Evolutionary conservation across 1,139 yeast species (phyloP), one percentile per base, ranked within the genome.

Genomic region (Lodderomyces pseudojiufengensis): DNA sequence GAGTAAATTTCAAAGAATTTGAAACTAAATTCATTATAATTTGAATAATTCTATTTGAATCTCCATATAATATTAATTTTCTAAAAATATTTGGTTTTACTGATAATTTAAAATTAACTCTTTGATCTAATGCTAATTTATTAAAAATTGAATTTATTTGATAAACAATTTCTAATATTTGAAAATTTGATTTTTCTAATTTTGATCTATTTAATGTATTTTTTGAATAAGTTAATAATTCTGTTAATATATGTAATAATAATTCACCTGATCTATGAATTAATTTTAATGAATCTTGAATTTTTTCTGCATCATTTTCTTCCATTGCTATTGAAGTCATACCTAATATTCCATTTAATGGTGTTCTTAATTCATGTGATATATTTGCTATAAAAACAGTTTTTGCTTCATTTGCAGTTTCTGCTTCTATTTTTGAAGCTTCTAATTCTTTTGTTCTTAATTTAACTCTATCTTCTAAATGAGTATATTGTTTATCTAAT

Each of bases 321-420:
- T 85, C 92, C 80, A 87, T 76, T 2, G 96, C 92, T 38, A 90
- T 86, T 2, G 95, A 84, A 0, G 97, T 85, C 95, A 92, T 86
- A 39, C 98, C 98, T 40, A 92, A 65, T 30, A 92, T 92, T 55
- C 97, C 98, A 58, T 92, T 92, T 48, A 92, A 66, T 1, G 98
- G 98, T 0, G 98, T 92, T 47, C 97, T 73, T 52, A 92, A 71
- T 61, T 92, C 98, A 55, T 92, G 97, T 0, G 97, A 88, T 26
- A 92, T 88, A 55, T 90, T 92, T 13, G 97, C 97, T 56, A 92
- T 88, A 57, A 92, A 92, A 11, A 87, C 86, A 0, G 96, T 85
- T 52, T 90, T 90, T 7, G 97, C 95, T 51, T 87, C 96, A 59
- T 87, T 90, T 2, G 98, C 97, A 26, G 83, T 76, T 59, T 90